Base-by-base conservation (phyloP, 371 early-diverging fungal genomes). In the Encephalitozoon intestinalis region DNA sequence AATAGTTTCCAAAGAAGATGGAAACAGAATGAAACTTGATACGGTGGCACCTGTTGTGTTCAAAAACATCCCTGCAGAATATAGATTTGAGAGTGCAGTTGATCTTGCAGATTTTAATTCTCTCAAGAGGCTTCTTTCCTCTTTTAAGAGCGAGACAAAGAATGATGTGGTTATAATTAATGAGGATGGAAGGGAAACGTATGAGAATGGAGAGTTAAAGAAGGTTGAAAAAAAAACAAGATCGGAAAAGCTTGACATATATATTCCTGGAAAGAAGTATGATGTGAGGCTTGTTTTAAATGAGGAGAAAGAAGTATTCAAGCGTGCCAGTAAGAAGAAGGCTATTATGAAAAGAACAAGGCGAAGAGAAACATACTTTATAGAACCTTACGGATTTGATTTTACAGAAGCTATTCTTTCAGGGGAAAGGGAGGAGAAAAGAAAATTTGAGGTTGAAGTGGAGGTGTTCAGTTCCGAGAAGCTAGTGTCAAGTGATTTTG, bases 281-380 rank as follows among this genome's bases (percentile, higher is more conserved):
- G 73, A 72, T 50, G 50, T 72, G 30, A 63, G 73, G 23, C 63
- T 72, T 51, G 64, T 63, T 72, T 8, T 72, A 11, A 72, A 44
- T 23, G 37, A 41, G 18, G 73, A 72, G 41, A 43, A 46, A 15
- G 64, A 72, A 49, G 39, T 9, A 30, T 63, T 72, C 50, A 46
- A 64, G 40, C 63, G 63, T 31, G 4, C 43, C 12, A 72, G 52
- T 18, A 49, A 72, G 25, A 49, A 34, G 31, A 26, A 49, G 12
- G 30, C 64, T 2, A 34, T 63, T 12, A 46, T 72, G 31, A 54
- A 63, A 34, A 63, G 73, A 34, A 9, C 49, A 2, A 72, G 73
- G 21, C 9, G 50, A 2, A 72, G 73, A 15, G 34, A 63, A 25
- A 63, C 73, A 34, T 72, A 54, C 25, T 63, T 34, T 46, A 49